Base-by-base conservation (phyloP, 257 asterid genomes). In the Forsythia viridissima region DNA sequence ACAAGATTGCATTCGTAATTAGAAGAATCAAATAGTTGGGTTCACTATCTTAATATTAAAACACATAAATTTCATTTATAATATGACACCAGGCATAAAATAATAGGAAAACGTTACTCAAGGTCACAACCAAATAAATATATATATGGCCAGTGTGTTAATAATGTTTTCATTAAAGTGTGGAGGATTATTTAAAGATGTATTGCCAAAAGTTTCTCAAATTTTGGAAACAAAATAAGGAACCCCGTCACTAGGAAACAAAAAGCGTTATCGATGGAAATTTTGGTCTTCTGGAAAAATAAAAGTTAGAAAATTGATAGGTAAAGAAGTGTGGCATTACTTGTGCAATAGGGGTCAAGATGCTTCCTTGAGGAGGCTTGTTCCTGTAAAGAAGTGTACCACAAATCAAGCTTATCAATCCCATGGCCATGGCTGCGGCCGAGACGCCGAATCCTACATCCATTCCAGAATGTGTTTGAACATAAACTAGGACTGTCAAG, bases 401-500 rank as follows among this genome's bases (percentile, higher is more conserved):
- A 52, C 81, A 73, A 51, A 93, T 87, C 81, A 95, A 83, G 89
- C 80, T 73, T 24, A 93, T 86, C 71, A 95, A 80, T 0, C 96
- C 99, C 90, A 92, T 55, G 38, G 97, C 93, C 98, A 95, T 93
- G 82, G 89, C 94, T 24, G 92, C 94, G 12, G 98, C 98, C 16
- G 99, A 95, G 37, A 93, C 88, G 0, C 92, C 97, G 63, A 95
- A 95, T 0, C 99, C 99, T 70, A 95, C 82, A 41, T 93, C 97
- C 99, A 95, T 93, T 3, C 99, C 99, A n/a, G 97, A 92, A 83
- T 93, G 97, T 36, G 98, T 95, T 80, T 95, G 99, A 43, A 95
- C 89, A 81, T 91, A 95, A 84, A 95, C 97, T 0, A 95, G 85
- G 73, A 91, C 73, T 0, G 99, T 95, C 7, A 95, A 52, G 9